Evolutionary conservation across 768 basidiomycete genomes (phyloP).

Genomic region (Naganishia kalamii): DNA sequence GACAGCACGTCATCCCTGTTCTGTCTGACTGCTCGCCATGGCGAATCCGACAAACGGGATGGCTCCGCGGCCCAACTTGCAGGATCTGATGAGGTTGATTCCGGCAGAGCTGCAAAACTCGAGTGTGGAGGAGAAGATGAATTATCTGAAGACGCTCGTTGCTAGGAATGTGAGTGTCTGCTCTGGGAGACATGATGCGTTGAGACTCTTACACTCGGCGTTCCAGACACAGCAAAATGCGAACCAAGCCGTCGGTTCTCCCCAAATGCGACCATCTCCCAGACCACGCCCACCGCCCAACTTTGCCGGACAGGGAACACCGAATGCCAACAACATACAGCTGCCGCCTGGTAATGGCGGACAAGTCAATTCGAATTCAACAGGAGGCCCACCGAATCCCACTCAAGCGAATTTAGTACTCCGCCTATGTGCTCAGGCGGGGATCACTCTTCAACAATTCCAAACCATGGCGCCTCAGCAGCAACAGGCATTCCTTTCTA

Average conservation of each 20-base stretch:
- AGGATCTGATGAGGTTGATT: constrained; percentile 15
- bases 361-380: not conserved
- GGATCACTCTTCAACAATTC: not conserved
- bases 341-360: not conserved
- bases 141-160: constrained; percentile 10
- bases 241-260: not conserved
- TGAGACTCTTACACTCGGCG: not conserved
- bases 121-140: constrained; percentile 12
- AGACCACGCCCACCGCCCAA: constrained; percentile 12
- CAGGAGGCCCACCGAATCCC: not conserved
- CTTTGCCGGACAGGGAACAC: not conserved
- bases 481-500: not conserved
- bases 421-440: constrained; percentile 4
- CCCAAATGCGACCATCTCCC: not conserved
- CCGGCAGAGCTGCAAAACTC: constrained; percentile 12
- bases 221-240: not conserved
- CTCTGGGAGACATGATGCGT: not conserved
- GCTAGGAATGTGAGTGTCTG: not conserved
- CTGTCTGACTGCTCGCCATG: not conserved
- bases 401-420: not conserved
- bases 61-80: not conserved
- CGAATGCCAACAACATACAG: not conserved
- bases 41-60: not conserved
- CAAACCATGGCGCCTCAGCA: not conserved
- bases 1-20: not conserved